phyloP scores from a whole-genome alignment of 768 basidiomycete species.

The Galerina marginata region DNA sequence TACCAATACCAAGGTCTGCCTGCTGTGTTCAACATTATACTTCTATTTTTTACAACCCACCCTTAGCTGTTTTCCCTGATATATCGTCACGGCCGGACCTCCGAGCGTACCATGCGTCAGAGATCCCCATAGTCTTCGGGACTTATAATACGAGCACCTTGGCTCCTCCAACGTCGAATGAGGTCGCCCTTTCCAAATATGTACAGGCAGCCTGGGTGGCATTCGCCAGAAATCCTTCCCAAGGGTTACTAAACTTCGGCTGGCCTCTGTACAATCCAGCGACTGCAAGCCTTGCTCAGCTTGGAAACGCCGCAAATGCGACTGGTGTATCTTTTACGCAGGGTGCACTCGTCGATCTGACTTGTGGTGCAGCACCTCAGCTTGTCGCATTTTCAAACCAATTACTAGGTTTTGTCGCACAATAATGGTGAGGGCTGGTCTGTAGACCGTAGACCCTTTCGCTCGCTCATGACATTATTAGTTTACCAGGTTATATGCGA shows the following conservation, averaged over 20 bases:
- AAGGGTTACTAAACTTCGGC: slow-evolving; percentile 31
- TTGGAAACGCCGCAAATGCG: slow-evolving; percentile 24
- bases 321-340: slow-evolving; percentile 23
- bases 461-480: too few species aligned
- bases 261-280: slow-evolving; percentile 23
- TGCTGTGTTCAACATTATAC: neutral
- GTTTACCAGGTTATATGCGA: too few species aligned
- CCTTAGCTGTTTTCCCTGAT: slow-evolving; percentile 40
- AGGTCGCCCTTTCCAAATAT: slow-evolving; percentile 38
- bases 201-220: slow-evolving; percentile 46
- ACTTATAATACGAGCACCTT: slow-evolving; percentile 34
- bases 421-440: too few species aligned
- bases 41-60: neutral
- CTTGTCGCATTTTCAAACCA: slow-evolving; percentile 5
- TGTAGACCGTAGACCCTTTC: too few species aligned
- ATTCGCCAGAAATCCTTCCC: slow-evolving; percentile 43
- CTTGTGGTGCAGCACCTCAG: slow-evolving; percentile 7
- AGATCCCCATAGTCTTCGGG: slow-evolving; percentile 46
- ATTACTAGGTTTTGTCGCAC: neutral
- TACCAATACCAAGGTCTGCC: slow-evolving; percentile 34
- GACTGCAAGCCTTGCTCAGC: slow-evolving; percentile 19
- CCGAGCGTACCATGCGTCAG: slow-evolving; percentile 43
- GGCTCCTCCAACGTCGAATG: slow-evolving; percentile 25
- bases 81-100: slow-evolving; percentile 38
- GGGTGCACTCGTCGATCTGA: slow-evolving; percentile 19